A percentile compares a stretch with the other conserved stretches of the same genome.
phyloP scores from a whole-genome alignment of 2,329 filamentous ascomycete species.

The Alternaria metachromatica region DNA sequence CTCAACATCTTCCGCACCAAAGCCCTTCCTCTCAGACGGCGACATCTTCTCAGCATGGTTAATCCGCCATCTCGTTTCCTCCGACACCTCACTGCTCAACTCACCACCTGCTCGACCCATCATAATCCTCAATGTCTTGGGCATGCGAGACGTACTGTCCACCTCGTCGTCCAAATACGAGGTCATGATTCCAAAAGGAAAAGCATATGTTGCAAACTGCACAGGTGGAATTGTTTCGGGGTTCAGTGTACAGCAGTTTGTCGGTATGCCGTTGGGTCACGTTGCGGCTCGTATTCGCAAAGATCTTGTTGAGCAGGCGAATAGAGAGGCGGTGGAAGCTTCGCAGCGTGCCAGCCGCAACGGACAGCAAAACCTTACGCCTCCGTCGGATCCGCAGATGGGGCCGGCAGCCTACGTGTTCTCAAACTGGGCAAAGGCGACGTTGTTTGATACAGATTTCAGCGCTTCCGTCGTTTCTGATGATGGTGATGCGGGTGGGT shows the following conservation, averaged over 20 bases:
- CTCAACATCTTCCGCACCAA: constrained; percentile 7
- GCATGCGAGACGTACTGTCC: constrained; percentile 25
- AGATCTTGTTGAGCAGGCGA: constrained; percentile 25
- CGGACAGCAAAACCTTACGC: neutral
- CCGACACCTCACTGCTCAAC: constrained; percentile 8
- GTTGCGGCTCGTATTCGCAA: constrained; percentile 30
- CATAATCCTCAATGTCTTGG: constrained; percentile 33
- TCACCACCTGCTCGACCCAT: constrained; percentile 16
- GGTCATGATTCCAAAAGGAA: constrained; percentile 15
- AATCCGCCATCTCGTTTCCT: constrained; percentile 11
- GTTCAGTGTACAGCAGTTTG: constrained; percentile 18
- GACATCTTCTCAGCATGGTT: constrained; percentile 26
- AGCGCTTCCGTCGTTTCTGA: constrained; percentile 15
- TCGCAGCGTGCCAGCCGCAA: neutral
- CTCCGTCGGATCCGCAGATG: neutral
- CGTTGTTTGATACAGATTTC: constrained; percentile 25
- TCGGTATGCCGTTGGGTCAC: constrained; percentile 24
- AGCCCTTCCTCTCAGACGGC: constrained; percentile 30
- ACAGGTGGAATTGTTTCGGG: constrained; percentile 6
- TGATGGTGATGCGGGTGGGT: no score
- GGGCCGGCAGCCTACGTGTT: constrained; percentile 13
- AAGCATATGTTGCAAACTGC: constrained; percentile 26
- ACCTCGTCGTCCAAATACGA: constrained; percentile 11
- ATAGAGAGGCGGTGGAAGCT: constrained; percentile 23
- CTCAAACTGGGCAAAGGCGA: constrained; percentile 24